phyloP scores from a whole-genome alignment of 345 rosid species.

The Corymbia maculata region DNA sequence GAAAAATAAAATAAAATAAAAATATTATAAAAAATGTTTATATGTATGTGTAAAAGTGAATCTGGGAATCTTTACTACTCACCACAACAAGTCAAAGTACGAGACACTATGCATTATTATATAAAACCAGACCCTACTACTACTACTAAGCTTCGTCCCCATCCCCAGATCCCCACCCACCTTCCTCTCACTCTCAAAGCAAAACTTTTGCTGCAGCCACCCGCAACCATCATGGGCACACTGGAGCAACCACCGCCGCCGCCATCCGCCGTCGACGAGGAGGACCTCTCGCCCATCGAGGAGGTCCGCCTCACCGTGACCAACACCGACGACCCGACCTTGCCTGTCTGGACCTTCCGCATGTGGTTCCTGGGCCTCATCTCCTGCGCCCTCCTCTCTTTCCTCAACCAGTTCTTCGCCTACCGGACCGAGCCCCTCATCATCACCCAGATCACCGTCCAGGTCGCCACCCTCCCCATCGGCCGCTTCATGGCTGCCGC shows the following conservation, averaged over 20 bases:
- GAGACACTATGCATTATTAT: background rate
- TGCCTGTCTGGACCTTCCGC: conserved; percentile 84
- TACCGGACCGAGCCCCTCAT: conserved; percentile 84
- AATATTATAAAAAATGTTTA: no score
- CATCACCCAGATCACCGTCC: conserved; percentile 78
- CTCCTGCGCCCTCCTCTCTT: conserved; percentile 64
- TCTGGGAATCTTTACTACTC: background rate
- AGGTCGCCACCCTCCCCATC: conserved; percentile 67
- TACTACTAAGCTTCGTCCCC: background rate
- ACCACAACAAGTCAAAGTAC: background rate
- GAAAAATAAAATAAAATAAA: background rate
- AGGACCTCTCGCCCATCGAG: conserved; percentile 60
- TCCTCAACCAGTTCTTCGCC: conserved; percentile 78
- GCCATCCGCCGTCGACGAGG: conserved; percentile 11
- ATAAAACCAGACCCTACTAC: background rate
- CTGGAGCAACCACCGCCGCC: conserved; percentile 1
- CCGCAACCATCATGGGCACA: conserved; percentile 1
- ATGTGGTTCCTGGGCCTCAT: conserved; percentile 76
- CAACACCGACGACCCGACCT: conserved; percentile 65
- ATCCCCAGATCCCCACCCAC: background rate
- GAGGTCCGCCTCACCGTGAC: conserved; percentile 69
- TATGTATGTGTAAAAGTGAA: background rate
- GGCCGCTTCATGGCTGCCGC: conserved; percentile 64
- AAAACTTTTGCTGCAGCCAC: background rate
- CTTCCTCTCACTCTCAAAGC: background rate